Percentiles rank a stretch among this genome's conserved stretches.
phyloP scores from a whole-genome alignment of 2,329 filamentous ascomycete genomes.

The Fusarium sp. region DNA sequence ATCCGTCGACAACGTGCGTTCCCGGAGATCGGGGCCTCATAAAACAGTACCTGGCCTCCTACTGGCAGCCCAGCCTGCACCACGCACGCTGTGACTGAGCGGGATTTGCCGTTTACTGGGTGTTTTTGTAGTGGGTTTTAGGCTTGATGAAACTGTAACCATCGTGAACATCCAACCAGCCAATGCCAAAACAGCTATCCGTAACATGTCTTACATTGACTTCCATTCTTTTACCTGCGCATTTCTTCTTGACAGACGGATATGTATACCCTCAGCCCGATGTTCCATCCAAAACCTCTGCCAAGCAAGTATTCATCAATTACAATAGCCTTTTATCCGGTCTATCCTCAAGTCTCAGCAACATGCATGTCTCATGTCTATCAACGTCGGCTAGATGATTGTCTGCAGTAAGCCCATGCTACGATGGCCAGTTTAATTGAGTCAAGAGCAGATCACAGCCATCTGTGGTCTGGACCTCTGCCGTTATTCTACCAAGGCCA shows the following conservation, averaged over 20 bases:
- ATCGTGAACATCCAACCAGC: not conserved
- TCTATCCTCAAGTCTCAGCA: not conserved
- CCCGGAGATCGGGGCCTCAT: conserved; percentile 28
- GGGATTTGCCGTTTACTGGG: not conserved
- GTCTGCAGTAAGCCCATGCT: conserved; percentile 16
- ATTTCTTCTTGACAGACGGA: not conserved
- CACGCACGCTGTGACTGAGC: not conserved
- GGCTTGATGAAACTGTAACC: not conserved
- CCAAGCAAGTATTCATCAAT: not conserved
- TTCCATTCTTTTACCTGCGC: not conserved
- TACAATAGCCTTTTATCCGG: not conserved
- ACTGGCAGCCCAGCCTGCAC: not conserved
- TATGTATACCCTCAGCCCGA: not conserved
- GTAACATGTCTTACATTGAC: not conserved
- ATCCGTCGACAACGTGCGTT: conserved; percentile 32
- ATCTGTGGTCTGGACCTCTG: conserved; percentile 1
- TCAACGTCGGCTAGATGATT: not conserved
- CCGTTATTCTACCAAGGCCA: not conserved
- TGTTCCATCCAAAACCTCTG: not conserved
- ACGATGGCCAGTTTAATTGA: conserved; percentile 8
- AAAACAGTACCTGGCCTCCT: not conserved
- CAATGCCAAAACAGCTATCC: not conserved
- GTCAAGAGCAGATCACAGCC: conserved; percentile 12
- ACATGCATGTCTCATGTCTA: conserved; percentile 15
- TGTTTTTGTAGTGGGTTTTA: not conserved